Conservation (phyloP, 306 rosid genomes). For the Fragaria ananassa region DNA sequence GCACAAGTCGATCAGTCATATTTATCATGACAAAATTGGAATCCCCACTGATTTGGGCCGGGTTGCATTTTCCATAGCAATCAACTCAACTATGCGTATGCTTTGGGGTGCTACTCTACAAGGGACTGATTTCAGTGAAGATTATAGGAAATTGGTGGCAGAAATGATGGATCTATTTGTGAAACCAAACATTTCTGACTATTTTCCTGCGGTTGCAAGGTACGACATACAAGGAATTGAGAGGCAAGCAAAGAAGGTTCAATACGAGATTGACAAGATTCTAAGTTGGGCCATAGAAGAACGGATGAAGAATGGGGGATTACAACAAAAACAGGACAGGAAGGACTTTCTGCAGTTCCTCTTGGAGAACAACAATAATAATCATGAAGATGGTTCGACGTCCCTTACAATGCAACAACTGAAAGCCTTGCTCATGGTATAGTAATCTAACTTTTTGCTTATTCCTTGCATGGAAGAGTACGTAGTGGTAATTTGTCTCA, state of each 20-base stretch:
- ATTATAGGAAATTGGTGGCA: neutral
- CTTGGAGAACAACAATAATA: slow-evolving; percentile 12
- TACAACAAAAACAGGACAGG: neutral
- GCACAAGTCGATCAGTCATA: slow-evolving; percentile 18
- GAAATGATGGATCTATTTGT: slow-evolving; percentile 10
- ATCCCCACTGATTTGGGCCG: slow-evolving; percentile 9
- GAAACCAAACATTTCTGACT: slow-evolving; percentile 33
- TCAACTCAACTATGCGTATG: slow-evolving; percentile 10
- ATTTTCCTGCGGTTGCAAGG: slow-evolving; percentile 20
- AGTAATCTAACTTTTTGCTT: neutral
- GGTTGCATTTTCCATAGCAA: slow-evolving; percentile 2
- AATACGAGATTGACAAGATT: neutral
- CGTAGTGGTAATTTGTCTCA: no score
- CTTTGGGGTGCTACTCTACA: slow-evolving; percentile 14
- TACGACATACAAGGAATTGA: slow-evolving; percentile 35
- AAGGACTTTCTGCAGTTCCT: slow-evolving; percentile 14
- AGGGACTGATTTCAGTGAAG: neutral
- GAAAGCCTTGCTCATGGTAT: slow-evolving; percentile 33
- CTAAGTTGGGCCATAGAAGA: slow-evolving; percentile 10
- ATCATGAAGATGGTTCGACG: neutral
- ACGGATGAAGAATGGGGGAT: neutral
- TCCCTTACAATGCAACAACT: slow-evolving; percentile 23
- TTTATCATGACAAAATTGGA: slow-evolving; percentile 4
- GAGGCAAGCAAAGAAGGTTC: slow-evolving; percentile 15
- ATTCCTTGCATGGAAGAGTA: neutral